phyloP scores from a whole-genome alignment of 148 eudicot genomes.

The Fagopyrum esculentum region DNA sequence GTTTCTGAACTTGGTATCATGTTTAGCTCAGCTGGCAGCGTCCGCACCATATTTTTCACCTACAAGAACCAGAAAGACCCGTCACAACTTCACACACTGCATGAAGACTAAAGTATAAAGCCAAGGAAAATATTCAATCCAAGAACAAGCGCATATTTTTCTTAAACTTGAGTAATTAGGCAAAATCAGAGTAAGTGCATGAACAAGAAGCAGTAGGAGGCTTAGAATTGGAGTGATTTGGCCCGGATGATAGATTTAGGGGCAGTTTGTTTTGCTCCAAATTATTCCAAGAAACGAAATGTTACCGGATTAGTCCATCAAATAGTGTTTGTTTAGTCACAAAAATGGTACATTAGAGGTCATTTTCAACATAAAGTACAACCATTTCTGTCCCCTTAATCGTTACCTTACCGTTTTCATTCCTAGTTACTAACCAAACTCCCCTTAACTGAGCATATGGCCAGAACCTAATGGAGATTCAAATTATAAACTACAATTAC shows the following conservation, averaged over 20 bases:
- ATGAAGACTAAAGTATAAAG: background rate
- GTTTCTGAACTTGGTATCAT: constrained; percentile 1
- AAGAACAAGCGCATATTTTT: background rate
- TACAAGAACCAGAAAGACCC: constrained; percentile 2
- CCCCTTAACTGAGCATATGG: background rate
- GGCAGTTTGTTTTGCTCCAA: no score
- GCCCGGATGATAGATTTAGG: no score
- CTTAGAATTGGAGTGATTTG: background rate
- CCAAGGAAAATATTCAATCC: background rate
- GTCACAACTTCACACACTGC: background rate
- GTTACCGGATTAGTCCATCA: no score
- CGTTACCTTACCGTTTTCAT: no score
- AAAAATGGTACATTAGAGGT: no score
- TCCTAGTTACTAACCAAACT: no score
- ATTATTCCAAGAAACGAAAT: no score
- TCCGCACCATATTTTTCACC: constrained; percentile 3
- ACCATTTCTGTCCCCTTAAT: no score
- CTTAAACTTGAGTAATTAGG: background rate
- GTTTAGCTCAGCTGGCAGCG: background rate
- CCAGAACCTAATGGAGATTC: background rate
- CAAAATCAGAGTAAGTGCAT: background rate
- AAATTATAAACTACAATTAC: background rate
- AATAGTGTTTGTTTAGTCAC: no score
- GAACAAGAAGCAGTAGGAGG: background rate
- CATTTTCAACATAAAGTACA: no score